Evolutionary conservation across 495 filamentous ascomycete genomes (phyloP).

Genomic region (Glonium stellatum): DNA sequence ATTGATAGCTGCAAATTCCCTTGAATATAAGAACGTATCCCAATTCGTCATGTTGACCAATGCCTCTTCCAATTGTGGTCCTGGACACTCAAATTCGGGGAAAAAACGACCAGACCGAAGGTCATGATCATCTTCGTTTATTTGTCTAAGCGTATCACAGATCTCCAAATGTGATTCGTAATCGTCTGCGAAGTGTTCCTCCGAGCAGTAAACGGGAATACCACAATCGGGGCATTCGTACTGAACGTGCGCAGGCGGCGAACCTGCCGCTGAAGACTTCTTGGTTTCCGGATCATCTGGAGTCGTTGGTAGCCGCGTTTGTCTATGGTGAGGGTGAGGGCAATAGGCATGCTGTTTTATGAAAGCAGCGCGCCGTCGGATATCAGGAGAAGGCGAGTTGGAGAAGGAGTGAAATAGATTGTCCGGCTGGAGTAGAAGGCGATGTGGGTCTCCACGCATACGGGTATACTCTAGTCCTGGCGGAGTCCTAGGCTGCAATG

Average conservation of each 20-base stretch:
- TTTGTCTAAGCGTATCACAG: slow-evolving; percentile 81
- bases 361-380: slow-evolving; percentile 75
- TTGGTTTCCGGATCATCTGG: slow-evolving; percentile 56
- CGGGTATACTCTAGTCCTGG: slow-evolving; percentile 17
- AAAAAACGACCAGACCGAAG: slow-evolving; percentile 83
- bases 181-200: slow-evolving; percentile 90
- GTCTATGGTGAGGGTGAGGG: slow-evolving; percentile 76
- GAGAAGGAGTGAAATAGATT: slow-evolving; percentile 92
- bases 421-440: slow-evolving; percentile 56
- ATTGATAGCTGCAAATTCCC: slow-evolving; percentile 83
- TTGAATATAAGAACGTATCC: slow-evolving; percentile 90
- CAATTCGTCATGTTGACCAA: slow-evolving; percentile 96
- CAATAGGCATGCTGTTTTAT: slow-evolving; percentile 89
- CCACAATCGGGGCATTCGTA: slow-evolving; percentile 98
- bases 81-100: slow-evolving; percentile 87
- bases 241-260: slow-evolving; percentile 68
- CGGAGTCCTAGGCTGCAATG: slow-evolving; percentile 5
- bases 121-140: slow-evolving; percentile 98
- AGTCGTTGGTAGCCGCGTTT: slow-evolving; percentile 52
- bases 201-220: slow-evolving; percentile 84
- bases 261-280: slow-evolving; percentile 43
- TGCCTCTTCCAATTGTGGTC: slow-evolving; percentile 80
- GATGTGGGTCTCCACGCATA: slow-evolving; percentile 15
- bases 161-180: slow-evolving; percentile 87
- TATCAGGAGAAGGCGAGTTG: slow-evolving; percentile 74